Evolutionary conservation across 2,329 filamentous ascomycete species (phyloP), one percentile per base, ranked within the genome.

Genomic region (Cladosporium sp.): DNA sequence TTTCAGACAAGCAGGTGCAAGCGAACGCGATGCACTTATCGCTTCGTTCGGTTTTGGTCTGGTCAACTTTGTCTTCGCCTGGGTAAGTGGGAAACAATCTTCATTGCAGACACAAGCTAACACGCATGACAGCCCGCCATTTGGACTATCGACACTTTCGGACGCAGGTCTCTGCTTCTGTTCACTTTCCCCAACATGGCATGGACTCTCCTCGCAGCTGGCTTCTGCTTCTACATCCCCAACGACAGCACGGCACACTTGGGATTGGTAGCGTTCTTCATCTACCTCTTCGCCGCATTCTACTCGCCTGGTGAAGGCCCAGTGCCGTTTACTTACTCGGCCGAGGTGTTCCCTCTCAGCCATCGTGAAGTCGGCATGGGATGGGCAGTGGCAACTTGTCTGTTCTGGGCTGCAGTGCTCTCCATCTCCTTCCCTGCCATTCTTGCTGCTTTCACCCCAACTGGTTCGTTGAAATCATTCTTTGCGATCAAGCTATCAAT

Each of bases 371-470:
- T 65, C 2, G 64, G 63, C 11, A 60, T 61, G 49, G 47, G 52
- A 4, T 63, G 56, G 50, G 60, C 61, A 8, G 58, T 64, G 11
- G 62, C 72, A 27, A 76, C 70, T 7, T 75, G 72, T 47, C 42
- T 44, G 15, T 72, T 74, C 57, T 80, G 73, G 72, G 74, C 75
- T 2, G 68, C 73, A 3, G 70, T 79, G 1, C 65, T 79, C 9
- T 75, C 74, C 1, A 70, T 79, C 27, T 73, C 74, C 0, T 78
- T 75, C 59, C 75, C 76, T 1, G 70, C 70, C 11, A 74, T 76
- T 61, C 63, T 77, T 11, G 50, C 50, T 12, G 75, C 70, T 3
- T 72, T 82, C 65, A 76, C 69, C 4, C 69, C 77, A 0, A 73
- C 74, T 3, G 78, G 78, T 7, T 34, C 30, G 30, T 42, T 13